phyloP scores from a whole-genome alignment of 192 early-diverging fungal species.

The Kappamyces sp. region DNA sequence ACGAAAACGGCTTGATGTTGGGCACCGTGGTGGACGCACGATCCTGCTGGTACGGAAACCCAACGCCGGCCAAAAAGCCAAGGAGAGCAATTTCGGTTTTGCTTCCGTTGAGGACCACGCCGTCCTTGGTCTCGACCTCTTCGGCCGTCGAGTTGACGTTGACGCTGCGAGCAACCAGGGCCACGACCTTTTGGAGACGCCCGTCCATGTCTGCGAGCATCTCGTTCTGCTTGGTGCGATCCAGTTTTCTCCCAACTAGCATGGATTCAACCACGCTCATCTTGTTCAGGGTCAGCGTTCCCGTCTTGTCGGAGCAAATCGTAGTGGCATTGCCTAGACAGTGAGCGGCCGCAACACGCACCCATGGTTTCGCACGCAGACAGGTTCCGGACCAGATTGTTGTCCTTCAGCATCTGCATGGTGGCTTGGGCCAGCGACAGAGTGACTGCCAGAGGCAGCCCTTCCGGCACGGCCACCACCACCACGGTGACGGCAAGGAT shows the following conservation, averaged over 20 bases:
- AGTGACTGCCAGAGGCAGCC: constrained; percentile 95
- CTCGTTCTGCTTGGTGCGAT: constrained; percentile 13
- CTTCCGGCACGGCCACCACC: constrained; percentile 98
- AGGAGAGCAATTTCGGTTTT: constrained; percentile 95
- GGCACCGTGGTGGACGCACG: constrained; percentile 58
- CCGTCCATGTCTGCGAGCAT: neutral
- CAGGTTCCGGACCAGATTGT: constrained; percentile 93
- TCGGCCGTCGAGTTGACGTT: constrained; percentile 42
- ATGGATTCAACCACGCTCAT: constrained; percentile 95
- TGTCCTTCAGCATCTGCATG: constrained; percentile 91
- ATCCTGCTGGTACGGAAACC: constrained; percentile 53
- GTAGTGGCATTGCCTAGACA: constrained; percentile 76
- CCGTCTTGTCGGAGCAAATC: constrained; percentile 98
- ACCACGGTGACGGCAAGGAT: constrained; percentile 91
- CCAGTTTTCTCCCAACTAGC: constrained; percentile 56
- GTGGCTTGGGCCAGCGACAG: constrained; percentile 93
- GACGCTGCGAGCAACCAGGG: constrained; percentile 20
- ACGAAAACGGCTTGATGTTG: constrained; percentile 85
- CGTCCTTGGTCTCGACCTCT: constrained; percentile 15
- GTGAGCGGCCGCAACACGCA: constrained; percentile 1
- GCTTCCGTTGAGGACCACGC: constrained; percentile 66
- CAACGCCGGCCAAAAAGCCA: constrained; percentile 66
- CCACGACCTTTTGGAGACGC: constrained; percentile 7
- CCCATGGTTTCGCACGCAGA: constrained; percentile 98
- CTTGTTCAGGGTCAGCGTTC: constrained; percentile 93